These are phyloP conservation scores for Eucalyptus sp. DNA, from an alignment of 345 rosid genomes.

Conservation along the genomic window DNA sequence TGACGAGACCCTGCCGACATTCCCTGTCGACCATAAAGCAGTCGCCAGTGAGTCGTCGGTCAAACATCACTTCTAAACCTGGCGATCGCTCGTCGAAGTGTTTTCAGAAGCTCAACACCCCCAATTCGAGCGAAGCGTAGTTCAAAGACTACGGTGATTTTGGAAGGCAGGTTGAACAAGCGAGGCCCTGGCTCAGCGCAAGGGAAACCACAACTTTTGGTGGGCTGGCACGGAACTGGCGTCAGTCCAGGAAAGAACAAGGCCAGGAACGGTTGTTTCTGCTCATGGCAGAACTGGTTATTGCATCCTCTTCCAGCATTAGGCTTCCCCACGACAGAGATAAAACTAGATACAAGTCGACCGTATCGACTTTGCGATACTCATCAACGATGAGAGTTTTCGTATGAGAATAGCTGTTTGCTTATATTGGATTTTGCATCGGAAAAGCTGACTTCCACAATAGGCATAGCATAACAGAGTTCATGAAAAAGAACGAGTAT, in stretches of 20 bases:
- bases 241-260: accelerated
- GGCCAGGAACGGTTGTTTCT: background rate
- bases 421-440: background rate
- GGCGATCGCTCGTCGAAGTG: background rate
- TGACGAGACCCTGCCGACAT: background rate
- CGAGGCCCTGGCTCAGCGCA: background rate
- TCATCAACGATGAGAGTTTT: background rate
- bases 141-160: background rate
- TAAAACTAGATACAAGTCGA: background rate
- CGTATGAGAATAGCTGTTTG: background rate
- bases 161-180: background rate
- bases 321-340: background rate
- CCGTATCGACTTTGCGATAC: background rate
- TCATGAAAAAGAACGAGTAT: background rate
- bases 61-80: background rate
- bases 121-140: background rate
- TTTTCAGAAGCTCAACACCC: background rate
- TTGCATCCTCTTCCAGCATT: background rate
- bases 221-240: background rate
- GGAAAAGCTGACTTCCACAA: background rate
- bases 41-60: background rate
- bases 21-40: background rate
- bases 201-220: background rate
- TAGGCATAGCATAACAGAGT: background rate
- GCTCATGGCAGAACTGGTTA: background rate